These are phyloP conservation scores for Litsea cubeba DNA, from an alignment of 164 flowering plant species.

Conservation along the genomic window DNA sequence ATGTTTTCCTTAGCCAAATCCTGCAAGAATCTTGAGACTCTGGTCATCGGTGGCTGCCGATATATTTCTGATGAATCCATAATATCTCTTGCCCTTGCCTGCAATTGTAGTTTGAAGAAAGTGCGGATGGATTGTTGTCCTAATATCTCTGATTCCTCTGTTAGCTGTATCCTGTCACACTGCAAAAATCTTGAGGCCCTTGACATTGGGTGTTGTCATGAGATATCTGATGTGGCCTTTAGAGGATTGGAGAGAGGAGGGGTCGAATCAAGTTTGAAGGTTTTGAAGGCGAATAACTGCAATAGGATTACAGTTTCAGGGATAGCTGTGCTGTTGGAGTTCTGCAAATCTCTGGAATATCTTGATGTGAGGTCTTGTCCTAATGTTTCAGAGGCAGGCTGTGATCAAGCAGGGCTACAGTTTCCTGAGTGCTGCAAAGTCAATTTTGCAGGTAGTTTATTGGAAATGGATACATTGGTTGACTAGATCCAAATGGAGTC, in stretches of 20 bases:
- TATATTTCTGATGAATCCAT: slow-evolving; percentile 58
- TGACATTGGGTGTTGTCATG: slow-evolving; percentile 78
- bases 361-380: slow-evolving; percentile 91
- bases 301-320: slow-evolving; percentile 70
- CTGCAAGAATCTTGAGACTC: slow-evolving; percentile 77
- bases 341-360: slow-evolving; percentile 59
- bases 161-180: slow-evolving; percentile 45
- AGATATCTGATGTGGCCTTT: slow-evolving; percentile 80
- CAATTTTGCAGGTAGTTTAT: slow-evolving; percentile 56
- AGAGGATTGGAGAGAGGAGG: slow-evolving; percentile 32
- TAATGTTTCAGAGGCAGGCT: slow-evolving; percentile 45
- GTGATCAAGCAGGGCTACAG: slow-evolving; percentile 72
- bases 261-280: slow-evolving; percentile 40
- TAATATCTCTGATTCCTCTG: slow-evolving; percentile 63
- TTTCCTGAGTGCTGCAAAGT: slow-evolving; percentile 73
- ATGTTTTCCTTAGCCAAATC: slow-evolving; percentile 51
- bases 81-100: slow-evolving; percentile 45
- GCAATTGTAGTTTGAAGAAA: slow-evolving; percentile 49
- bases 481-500: no score
- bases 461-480: slow-evolving; percentile 38
- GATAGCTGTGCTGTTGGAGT: slow-evolving; percentile 44
- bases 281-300: slow-evolving; percentile 71
- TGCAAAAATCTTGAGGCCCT: slow-evolving; percentile 74
- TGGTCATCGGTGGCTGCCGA: slow-evolving; percentile 79
- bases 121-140: slow-evolving; percentile 90